phyloP scores from a whole-genome alignment of 768 basidiomycete species.

The Cystofilobasidium bisporidii region DNA sequence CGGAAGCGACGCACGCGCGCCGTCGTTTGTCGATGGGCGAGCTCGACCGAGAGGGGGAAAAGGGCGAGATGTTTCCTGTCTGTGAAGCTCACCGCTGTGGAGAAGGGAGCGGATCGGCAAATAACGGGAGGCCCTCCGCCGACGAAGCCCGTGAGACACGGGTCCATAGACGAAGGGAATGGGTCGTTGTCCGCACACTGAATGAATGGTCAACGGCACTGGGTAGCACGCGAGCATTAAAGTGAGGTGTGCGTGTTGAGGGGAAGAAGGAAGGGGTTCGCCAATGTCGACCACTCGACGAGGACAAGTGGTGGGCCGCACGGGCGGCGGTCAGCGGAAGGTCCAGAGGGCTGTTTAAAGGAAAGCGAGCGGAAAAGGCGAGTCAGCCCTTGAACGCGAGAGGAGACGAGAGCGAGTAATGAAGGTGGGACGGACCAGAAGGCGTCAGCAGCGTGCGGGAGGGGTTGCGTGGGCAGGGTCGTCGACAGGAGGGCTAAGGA shows the following conservation, averaged over 20 bases:
- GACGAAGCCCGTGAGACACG: background rate
- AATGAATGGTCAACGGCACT: constrained; percentile 9
- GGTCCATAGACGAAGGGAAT: background rate
- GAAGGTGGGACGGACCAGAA: too few relatives aligned
- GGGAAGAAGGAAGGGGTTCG: background rate
- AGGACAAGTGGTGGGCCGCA: background rate
- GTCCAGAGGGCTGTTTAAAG: too few relatives aligned
- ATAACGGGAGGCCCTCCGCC: background rate
- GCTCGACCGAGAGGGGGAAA: background rate
- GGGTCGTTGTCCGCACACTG: constrained; percentile 1
- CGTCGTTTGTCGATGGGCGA: background rate
- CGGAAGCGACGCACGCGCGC: too few relatives aligned
- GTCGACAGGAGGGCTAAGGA: too few relatives aligned
- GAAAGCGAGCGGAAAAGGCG: too few relatives aligned
- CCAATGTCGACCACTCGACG: background rate
- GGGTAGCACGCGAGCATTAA: constrained; percentile 12
- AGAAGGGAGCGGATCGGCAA: constrained; percentile 4
- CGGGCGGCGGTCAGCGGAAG: too few relatives aligned
- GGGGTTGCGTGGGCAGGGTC: too few relatives aligned
- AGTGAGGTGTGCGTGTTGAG: constrained; percentile 2
- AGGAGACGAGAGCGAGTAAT: background rate
- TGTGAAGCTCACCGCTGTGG: constrained; percentile 12
- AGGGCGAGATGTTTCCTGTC: background rate
- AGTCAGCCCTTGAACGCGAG: background rate
- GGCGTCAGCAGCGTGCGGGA: too few relatives aligned